Evolutionary conservation across 2,329 filamentous ascomycete species (phyloP), one percentile per base, ranked within the genome.

Genomic region (Hyphodiscus sp.): DNA sequence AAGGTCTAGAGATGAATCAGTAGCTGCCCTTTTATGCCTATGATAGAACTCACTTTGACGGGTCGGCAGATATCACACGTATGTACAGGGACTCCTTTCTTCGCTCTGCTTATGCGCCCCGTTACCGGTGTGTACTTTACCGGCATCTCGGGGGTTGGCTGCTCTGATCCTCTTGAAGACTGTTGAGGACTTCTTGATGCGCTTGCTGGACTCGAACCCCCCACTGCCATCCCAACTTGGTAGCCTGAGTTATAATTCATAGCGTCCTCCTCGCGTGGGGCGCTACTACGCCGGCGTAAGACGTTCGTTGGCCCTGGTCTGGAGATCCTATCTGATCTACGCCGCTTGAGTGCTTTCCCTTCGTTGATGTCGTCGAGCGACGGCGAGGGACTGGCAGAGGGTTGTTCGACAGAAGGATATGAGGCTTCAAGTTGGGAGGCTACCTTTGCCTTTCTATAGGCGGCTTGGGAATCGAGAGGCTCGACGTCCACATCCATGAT

Each of bases 1-100:
- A 84, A 84, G 1, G 78, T 83, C 81, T 83, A 51, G 16, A 43
- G 44, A 30, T 44, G 19, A 48, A 58, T 26, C 42, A 46, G 38
- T 23, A 30, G 18, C 7, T 8, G 41, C 18, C 20, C 23, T 10
- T 41, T 8, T 41, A 26, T 49, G 20, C 20, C 19, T n/a, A 20
- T 33, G 20, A 23, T n/a, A 33, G 19, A 19, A 47, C 56, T 41
- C 55, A 66, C 65, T 58, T 66, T 69, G 38, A 59, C 60, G 10
- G 63, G 63, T 38, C 61, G 53, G 49, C 66, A 68, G 19, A 63
- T 57, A 20, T 64, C 64, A 56, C 45, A 20, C 8, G 63, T 67
- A 53, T 69, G 67, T 19, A 69, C 66, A 18, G 64, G 66, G 19
- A 67, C 61, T 10, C 67, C 67, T 48, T 69, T 69, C 59, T 67